Evolutionary conservation across 352 stramenopile genomes (phyloP), one percentile per base, ranked within the genome.

Genomic region (Blastocystis sp.): DNA sequence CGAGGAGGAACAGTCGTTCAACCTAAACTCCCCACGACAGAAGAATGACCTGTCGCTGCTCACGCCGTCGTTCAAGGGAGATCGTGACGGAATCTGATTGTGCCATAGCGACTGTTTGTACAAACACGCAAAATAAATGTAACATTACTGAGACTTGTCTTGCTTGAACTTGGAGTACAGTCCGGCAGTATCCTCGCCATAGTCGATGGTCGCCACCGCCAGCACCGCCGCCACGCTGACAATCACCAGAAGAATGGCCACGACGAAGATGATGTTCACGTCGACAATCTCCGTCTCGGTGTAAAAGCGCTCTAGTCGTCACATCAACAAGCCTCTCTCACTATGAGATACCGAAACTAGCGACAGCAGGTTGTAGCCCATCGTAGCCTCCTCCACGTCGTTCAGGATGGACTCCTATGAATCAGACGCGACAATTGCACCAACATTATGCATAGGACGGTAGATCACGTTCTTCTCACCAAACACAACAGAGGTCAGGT

Each of bases 111-210:
- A 32, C 32, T 3, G 11, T 59, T 3, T 3, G 36, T 48, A 6
- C 38, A 78, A 78, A 78, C 67, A 78, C 3, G 7, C 51, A 6
- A 78, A 63, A 78, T 46, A 78, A 78, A 78, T 40, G 27, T 32
- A 73, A 46, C 38, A 46, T 44, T 61, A 61, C 67, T 78, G 67
- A 2, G 67, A 59, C 42, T 78, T 78, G 32, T 78, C 67, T 24
- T 78, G 67, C 67, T 78, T 78, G 34, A 46, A 78, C 27, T 78
- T 78, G 4, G 67, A 78, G 38, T 78, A 78, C 42, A 78, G 24
- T 59, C 67, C 67, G 38, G 67, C 67, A 32, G 40, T 61, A 21
- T 78, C 67, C 21, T 78, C 67, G 21, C 67, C 67, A 40, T 78
- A 78, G 38, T 78, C 67, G 49, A 78, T 78, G 16, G 67, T 78